A percentile compares a stretch with the other conserved stretches of the same genome.
phyloP scores from a whole-genome alignment of 768 basidiomycete genomes.

The Crucibulum laeve region DNA sequence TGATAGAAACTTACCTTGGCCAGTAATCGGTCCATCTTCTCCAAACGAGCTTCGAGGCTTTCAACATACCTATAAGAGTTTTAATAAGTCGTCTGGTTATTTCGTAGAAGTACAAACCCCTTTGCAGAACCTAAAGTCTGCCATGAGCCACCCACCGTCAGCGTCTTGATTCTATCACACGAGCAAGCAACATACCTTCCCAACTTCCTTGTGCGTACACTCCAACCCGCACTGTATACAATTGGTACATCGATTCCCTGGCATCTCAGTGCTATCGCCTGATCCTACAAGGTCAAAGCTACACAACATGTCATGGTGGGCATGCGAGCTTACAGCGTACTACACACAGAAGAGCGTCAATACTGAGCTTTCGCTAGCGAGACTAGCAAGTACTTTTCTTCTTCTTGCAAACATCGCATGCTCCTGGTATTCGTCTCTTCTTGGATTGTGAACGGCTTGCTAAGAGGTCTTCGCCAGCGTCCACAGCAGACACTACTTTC shows the following conservation, averaged over 20 bases:
- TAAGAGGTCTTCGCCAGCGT: background rate
- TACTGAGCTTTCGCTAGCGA: background rate
- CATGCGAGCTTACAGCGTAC: slow-evolving; percentile 27
- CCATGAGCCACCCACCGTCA: background rate
- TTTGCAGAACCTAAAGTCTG: slow-evolving; percentile 60
- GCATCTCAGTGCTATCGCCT: slow-evolving; percentile 71
- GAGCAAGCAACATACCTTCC: slow-evolving; percentile 41
- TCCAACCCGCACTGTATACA: slow-evolving; percentile 54
- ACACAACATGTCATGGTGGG: background rate
- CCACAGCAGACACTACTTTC: no score
- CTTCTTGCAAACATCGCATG: slow-evolving; percentile 68
- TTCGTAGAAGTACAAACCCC: slow-evolving; percentile 32
- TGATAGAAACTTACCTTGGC: slow-evolving; percentile 35
- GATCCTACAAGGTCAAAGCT: slow-evolving; percentile 6
- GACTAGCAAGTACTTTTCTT: slow-evolving; percentile 56
- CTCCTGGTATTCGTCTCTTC: slow-evolving; percentile 58
- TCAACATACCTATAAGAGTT: slow-evolving; percentile 57
- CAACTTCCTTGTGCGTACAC: slow-evolving; percentile 66
- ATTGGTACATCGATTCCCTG: slow-evolving; percentile 58
- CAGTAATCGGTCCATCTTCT: slow-evolving; percentile 62
- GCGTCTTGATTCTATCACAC: background rate
- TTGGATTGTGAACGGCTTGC: slow-evolving; percentile 25
- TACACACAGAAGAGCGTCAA: slow-evolving; percentile 5
- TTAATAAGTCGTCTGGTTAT: slow-evolving; percentile 1
- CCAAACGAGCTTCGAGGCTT: slow-evolving; percentile 54